These are phyloP conservation scores for Centella asiatica DNA, from an alignment of 129 eudicot genomes.

Conservation along the genomic window DNA sequence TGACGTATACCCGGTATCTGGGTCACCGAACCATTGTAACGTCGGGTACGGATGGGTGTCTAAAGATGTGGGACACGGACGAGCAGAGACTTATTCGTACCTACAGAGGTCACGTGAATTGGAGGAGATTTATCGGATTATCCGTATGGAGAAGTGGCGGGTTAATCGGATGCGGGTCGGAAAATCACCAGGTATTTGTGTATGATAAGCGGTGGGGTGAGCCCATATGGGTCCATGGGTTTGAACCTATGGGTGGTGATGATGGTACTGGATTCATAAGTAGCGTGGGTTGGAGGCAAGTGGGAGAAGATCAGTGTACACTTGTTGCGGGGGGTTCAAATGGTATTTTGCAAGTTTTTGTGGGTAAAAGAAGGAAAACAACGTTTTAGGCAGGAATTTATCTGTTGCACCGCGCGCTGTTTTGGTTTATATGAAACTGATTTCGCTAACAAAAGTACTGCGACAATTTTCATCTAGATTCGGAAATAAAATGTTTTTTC, in stretches of 20 bases:
- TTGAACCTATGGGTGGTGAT: slow-evolving; percentile 26
- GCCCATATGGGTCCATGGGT: slow-evolving; percentile 70
- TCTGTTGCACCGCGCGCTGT: too few species aligned
- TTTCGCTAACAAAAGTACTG: too few species aligned
- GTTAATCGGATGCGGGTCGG: slow-evolving; percentile 64
- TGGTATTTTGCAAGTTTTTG: slow-evolving; percentile 60
- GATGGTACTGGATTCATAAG: slow-evolving; percentile 47
- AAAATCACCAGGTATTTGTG: slow-evolving; percentile 54
- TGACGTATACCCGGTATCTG: slow-evolving; percentile 43
- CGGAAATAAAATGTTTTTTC: too few species aligned
- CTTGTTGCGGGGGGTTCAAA: slow-evolving; percentile 77
- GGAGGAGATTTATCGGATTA: slow-evolving; percentile 58
- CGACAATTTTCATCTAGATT: too few species aligned
- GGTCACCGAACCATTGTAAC: slow-evolving; percentile 46
- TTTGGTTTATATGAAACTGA: too few species aligned
- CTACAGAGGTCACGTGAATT: slow-evolving; percentile 51
- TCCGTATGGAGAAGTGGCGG: slow-evolving; percentile 63
- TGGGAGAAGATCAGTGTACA: slow-evolving; percentile 52
- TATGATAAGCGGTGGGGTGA: slow-evolving; percentile 78
- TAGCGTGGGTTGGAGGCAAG: slow-evolving; percentile 73
- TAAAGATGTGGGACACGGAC: slow-evolving; percentile 58
- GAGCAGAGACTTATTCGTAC: slow-evolving; percentile 35
- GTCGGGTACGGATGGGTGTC: slow-evolving; percentile 59
- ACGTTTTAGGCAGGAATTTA: background rate
- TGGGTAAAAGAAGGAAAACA: slow-evolving; percentile 32